Percentiles rank a stretch among this genome's conserved stretches.
These are phyloP conservation scores for Candida ponderosae DNA, from an alignment of 805 yeast species.

Conservation along the genomic window DNA sequence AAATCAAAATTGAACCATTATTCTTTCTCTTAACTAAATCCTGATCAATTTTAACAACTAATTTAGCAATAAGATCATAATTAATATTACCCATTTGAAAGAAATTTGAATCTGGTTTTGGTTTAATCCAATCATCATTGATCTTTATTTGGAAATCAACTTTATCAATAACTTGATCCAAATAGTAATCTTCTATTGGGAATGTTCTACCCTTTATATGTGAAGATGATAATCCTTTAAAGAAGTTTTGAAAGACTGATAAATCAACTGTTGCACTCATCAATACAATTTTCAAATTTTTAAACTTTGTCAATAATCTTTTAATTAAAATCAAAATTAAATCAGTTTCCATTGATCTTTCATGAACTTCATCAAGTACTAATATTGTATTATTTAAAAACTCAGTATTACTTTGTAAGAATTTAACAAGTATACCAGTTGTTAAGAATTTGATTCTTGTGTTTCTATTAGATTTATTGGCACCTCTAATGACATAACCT, in stretches of 20 bases:
- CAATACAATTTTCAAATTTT: conserved; percentile 57
- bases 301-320: conserved; percentile 36
- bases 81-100: conserved; percentile 65
- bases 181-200: conserved; percentile 73
- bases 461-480: conserved; percentile 47
- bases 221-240: conserved; percentile 50
- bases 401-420: conserved; percentile 50
- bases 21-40: conserved; percentile 32
- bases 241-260: conserved; percentile 57
- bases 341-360: conserved; percentile 87
- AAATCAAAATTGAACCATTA: conserved; percentile 73
- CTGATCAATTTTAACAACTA: conserved; percentile 46
- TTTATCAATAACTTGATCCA: conserved; percentile 55
- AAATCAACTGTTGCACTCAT: conserved; percentile 95
- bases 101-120: conserved; percentile 58
- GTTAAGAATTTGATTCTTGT: conserved; percentile 87
- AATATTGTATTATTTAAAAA: conserved; percentile 53
- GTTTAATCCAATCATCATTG: conserved; percentile 37
- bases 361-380: conserved; percentile 95
- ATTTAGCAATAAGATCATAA: conserved; percentile 57
- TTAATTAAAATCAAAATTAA: conserved; percentile 73
- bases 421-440: conserved; percentile 83
- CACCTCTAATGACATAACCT: conserved; percentile 90
- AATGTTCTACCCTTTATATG: conserved; percentile 93
- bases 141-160: conserved; percentile 48